Percentiles rank a stretch among this genome's conserved stretches.
phyloP scores from a whole-genome alignment of 1,284 basidiomycete genomes.

The Fomitopsis palustris region DNA sequence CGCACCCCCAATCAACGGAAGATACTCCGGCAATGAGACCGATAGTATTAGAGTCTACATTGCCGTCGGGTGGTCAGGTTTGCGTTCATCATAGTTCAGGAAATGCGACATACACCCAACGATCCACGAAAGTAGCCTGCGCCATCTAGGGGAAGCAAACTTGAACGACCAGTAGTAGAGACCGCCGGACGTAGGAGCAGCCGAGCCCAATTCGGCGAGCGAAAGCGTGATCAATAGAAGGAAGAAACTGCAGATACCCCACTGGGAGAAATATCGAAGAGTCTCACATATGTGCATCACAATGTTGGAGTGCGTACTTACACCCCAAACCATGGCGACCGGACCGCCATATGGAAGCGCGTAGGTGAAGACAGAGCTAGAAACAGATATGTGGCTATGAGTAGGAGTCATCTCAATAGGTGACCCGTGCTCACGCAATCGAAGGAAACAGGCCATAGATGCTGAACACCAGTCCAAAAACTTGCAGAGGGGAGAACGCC shows the following conservation, averaged over 20 bases:
- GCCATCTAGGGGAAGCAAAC: slow-evolving; percentile 59
- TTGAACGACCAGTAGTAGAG: slow-evolving; percentile 80
- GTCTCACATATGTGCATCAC: too few relatives aligned
- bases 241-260: slow-evolving; percentile 54
- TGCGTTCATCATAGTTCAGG: slow-evolving; percentile 1
- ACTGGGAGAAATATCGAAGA: slow-evolving; percentile 30
- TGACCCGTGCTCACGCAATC: slow-evolving; percentile 31
- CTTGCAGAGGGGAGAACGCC: slow-evolving; percentile 62
- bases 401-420: too few relatives aligned
- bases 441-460: slow-evolving; percentile 55
- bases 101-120: slow-evolving; percentile 56
- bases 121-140: slow-evolving; percentile 71
- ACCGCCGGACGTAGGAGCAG: slow-evolving; percentile 74
- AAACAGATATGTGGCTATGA: neutral
- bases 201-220: slow-evolving; percentile 70
- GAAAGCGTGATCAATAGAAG: slow-evolving; percentile 62
- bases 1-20: slow-evolving; percentile 77
- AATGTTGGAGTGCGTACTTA: too few relatives aligned
- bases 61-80: neutral
- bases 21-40: slow-evolving; percentile 68
- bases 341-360: slow-evolving; percentile 77
- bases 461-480: slow-evolving; percentile 63
- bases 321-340: slow-evolving; percentile 81
- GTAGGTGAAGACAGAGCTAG: slow-evolving; percentile 65
- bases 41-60: slow-evolving; percentile 67